Base-by-base conservation (phyloP, 2,329 filamentous ascomycete species). In the Fusarium algeriense region DNA sequence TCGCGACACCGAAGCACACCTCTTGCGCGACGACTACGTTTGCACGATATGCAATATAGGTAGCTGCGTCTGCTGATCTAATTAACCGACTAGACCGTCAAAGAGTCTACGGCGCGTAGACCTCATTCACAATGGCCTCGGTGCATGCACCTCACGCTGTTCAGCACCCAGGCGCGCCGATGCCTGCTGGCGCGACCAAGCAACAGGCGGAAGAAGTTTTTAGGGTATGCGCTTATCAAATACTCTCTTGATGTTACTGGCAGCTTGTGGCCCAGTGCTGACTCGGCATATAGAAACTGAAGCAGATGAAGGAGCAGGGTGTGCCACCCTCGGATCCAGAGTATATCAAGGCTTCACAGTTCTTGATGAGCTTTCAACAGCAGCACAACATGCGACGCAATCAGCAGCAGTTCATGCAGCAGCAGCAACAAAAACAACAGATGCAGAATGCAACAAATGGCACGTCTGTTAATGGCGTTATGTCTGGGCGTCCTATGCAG, bases 261-360 rank as follows among this genome's bases (percentile, higher is more conserved):
- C 49, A 23, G 15, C 49, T 45, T 28, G 4, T 54, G 26, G 49
- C 55, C 28, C n/a, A n/a, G 62, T 73, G 60, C 73, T 77, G 60
- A 75, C 68, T 12, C 43, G 20, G 55, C 15, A 30, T 59, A 49
- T 77, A 98, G 95, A 94, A 93, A 87, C 96, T 93, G 73, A 92
- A 93, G 78, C 90, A 93, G 80, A 94, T 98, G 92, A 96, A 95
- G 82, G 89, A 93, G 60, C 88, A 91, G 76, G 95, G 95, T 74
- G 91, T 97, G 28, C 89, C 93, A 43, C 87, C 90, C 61, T 92
- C 88, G 61, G 94, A 98, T 77, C 95, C 95, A 48, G 95, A 98
- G 80, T 95, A 92, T 77, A 87, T 95, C 77, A 97, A 96, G 82
- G 89, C 91, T 35, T 91, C 93, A 58, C 90, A 92, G 68, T 90